Base-by-base conservation (phyloP, 352 stramenopile species). In the Pythium coloratum region DNA sequence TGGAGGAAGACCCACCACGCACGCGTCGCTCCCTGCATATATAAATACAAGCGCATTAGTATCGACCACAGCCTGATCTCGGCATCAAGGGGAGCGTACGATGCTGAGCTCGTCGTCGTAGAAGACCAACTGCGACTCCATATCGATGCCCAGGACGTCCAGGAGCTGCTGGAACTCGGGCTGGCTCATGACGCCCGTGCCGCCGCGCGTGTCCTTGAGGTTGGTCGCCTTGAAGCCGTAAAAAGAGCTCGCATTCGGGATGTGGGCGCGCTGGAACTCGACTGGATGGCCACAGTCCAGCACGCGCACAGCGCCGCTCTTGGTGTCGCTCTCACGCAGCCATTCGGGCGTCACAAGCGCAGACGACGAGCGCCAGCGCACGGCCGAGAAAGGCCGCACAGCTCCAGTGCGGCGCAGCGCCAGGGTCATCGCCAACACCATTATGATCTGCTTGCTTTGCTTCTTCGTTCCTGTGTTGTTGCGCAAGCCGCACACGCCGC, bases 1-100 rank as follows among this genome's bases (percentile, higher is more conserved):
- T 92, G 81, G 34, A 73, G 77, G 61, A 90, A 90, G 16, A 94
- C 82, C 86, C 86, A 94, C 86, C 86, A 94, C 62, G 84, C 81
- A 20, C 86, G 79, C 13, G 80, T 88, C 32, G 86, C 73, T 67
- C 84, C 82, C 81, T 89, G 34, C 20, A 24, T 24, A 24, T 49
- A 32, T 50, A 13, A 32, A 28, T 16, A 24, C 50, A 50, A 20
- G n/a, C 8, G 18, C 42, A 6, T 18, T 1, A 53, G 18, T 14
- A 30, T 28, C 46, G 3, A 53, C n/a, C 6, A 30, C 18, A 53
- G 20, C 20, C 20, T 24, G 20, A 28, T 53, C 46, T 30, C 4
- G 42, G 13, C 7, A 53, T 3, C 34, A 34, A 14, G 53, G 4
- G 36, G 32, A 2, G 57, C 64, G 26, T 71, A 89, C 81, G 54